Evolutionary conservation across 306 rosid genomes (phyloP).

Genomic region (Benincasa hispida): DNA sequence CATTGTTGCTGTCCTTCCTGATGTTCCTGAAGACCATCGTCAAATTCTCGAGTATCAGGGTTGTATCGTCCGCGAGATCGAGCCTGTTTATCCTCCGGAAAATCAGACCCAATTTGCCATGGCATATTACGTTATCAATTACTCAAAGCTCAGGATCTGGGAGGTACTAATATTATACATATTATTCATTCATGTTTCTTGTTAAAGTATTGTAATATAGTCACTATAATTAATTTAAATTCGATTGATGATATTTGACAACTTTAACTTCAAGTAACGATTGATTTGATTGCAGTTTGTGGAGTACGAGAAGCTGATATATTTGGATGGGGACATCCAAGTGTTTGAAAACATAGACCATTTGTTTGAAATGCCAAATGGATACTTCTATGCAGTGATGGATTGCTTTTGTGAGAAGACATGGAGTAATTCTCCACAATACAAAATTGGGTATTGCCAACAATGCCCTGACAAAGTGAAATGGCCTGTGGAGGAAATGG

Average conservation of each 20-base stretch:
- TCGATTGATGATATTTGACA: no score
- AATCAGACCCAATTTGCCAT: conserved; percentile 27
- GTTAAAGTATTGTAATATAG: no score
- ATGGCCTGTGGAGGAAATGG: conserved; percentile 26
- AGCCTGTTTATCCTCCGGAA: conserved; percentile 30
- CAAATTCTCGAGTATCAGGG: conserved; percentile 30
- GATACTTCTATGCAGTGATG: conserved; percentile 36
- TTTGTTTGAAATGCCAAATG: conserved; percentile 24
- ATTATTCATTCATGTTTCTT: no score
- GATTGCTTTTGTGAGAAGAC: conserved; percentile 43
- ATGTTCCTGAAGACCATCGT: conserved; percentile 42
- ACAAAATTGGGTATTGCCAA: conserved; percentile 40
- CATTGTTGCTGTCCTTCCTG: conserved; percentile 36
- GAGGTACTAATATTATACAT: conserved; percentile 17
- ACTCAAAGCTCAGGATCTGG: conserved; percentile 56
- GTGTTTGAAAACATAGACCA: conserved; percentile 39
- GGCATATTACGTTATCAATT: conserved; percentile 52
- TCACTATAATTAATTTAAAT: no score
- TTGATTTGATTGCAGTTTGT: conserved; percentile 20
- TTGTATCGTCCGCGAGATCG: conserved; percentile 32
- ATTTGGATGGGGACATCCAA: conserved; percentile 41
- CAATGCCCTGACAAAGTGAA: conserved; percentile 33
- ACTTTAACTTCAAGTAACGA: background rate
- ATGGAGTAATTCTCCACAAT: conserved; percentile 30
- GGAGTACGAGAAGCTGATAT: conserved; percentile 37